Conservation (phyloP, 2,329 filamentous ascomycete genomes). For the Aotearoamyces nothofagi region DNA sequence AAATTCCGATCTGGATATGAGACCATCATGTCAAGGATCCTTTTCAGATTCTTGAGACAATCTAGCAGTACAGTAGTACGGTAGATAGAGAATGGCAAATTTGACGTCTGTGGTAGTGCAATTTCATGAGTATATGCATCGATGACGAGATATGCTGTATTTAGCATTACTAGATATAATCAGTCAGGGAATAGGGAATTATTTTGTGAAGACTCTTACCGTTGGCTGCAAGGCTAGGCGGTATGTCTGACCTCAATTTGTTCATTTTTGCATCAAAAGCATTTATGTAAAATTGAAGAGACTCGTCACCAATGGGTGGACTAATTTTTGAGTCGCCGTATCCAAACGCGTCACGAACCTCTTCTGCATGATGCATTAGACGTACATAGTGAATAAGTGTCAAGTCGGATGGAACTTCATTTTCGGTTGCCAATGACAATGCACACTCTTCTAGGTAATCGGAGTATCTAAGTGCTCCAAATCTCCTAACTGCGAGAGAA, state of each 20-base stretch:
- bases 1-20: conserved; percentile 2
- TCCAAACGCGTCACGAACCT: conserved; percentile 3
- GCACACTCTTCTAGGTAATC: conserved; percentile 4
- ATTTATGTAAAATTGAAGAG: conserved; percentile 3
- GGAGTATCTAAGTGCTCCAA: background rate
- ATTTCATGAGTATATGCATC: conserved; percentile 4
- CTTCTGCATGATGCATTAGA: conserved; percentile 3
- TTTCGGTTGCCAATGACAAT: conserved; percentile 3
- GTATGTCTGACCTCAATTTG: conserved; percentile 2
- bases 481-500: background rate
- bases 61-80: conserved; percentile 4
- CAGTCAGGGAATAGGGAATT: background rate
- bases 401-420: conserved; percentile 1
- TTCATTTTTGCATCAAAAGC: conserved; percentile 3
- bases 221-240: conserved; percentile 2
- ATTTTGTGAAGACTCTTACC: conserved; percentile 1
- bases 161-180: background rate
- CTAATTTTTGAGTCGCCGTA: conserved; percentile 1
- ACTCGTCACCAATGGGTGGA: conserved; percentile 1
- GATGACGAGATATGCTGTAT: conserved; percentile 1
- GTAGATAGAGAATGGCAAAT: conserved; percentile 1
- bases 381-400: conserved; percentile 4
- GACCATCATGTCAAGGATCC: conserved; percentile 2
- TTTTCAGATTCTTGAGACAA: conserved; percentile 2
- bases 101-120: conserved; percentile 1